These are phyloP conservation scores for Aspergillus pseudoviridinutans DNA, from an alignment of 2,329 filamentous ascomycete species.

Conservation along the genomic window DNA sequence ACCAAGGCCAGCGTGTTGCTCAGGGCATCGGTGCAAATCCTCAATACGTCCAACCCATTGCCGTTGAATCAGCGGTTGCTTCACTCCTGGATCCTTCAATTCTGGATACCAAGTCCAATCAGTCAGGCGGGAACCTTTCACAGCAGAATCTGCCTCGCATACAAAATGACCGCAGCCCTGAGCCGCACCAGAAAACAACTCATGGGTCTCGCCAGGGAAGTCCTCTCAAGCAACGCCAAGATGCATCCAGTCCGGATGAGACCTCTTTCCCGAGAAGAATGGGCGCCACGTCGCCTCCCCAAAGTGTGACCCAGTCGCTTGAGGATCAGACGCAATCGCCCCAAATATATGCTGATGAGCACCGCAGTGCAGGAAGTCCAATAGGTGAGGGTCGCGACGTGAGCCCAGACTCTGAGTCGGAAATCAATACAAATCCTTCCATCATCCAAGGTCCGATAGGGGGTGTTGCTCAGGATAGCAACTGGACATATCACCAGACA, in stretches of 20 bases:
- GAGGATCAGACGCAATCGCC: conserved; percentile 42
- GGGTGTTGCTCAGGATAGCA: conserved; percentile 46
- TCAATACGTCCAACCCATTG: conserved; percentile 68
- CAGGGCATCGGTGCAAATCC: conserved; percentile 69
- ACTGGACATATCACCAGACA: conserved; percentile 56
- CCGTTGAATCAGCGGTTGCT: conserved; percentile 84
- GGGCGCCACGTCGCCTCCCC: conserved; percentile 49
- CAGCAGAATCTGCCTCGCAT: conserved; percentile 40
- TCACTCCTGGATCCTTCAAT: conserved; percentile 83
- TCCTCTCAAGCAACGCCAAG: conserved; percentile 43
- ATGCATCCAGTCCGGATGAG: conserved; percentile 33
- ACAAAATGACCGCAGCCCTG: conserved; percentile 27
- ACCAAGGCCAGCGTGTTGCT: conserved; percentile 66
- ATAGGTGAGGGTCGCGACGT: conserved; percentile 72
- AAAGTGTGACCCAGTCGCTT: conserved; percentile 50
- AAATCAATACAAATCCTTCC: conserved; percentile 80
- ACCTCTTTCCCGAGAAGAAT: conserved; percentile 38
- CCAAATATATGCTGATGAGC: conserved; percentile 64
- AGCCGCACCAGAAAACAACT: conserved; percentile 15
- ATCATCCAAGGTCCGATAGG: conserved; percentile 71
- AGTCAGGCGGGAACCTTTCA: conserved; percentile 44
- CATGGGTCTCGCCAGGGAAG: conserved; percentile 38
- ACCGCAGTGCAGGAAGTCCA: conserved; percentile 66
- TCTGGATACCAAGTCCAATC: conserved; percentile 58
- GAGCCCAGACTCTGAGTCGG: conserved; percentile 50